phyloP scores from a whole-genome alignment of 2,329 filamentous ascomycete genomes.

The Penicillium oxalicum region DNA sequence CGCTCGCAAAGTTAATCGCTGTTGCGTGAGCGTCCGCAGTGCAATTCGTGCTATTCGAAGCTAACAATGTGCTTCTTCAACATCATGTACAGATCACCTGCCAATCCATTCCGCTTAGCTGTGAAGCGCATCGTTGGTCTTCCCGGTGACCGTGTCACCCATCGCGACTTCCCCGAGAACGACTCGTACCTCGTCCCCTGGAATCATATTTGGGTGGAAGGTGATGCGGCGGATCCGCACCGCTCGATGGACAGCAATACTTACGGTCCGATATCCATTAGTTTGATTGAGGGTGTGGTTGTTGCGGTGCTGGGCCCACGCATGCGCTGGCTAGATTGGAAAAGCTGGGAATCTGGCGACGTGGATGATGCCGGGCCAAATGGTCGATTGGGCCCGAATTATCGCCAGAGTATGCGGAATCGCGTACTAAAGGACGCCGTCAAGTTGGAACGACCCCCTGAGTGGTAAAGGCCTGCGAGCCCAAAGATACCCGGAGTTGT shows the following conservation, averaged over 20 bases:
- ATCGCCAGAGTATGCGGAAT: slow-evolving; percentile 31
- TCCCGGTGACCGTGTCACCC: slow-evolving; percentile 69
- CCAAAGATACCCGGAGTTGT: too few species aligned
- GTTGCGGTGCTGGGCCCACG: slow-evolving; percentile 65
- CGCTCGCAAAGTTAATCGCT: background rate
- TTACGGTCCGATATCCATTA: slow-evolving; percentile 76
- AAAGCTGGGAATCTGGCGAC: slow-evolving; percentile 32
- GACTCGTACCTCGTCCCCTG: slow-evolving; percentile 58
- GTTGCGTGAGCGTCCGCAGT: background rate
- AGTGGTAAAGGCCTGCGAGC: background rate
- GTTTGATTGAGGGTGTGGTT: slow-evolving; percentile 68
- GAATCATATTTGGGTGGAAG: slow-evolving; percentile 92
- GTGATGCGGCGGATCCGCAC: slow-evolving; percentile 64
- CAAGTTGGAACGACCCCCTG: slow-evolving; percentile 27
- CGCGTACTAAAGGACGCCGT: slow-evolving; percentile 35
- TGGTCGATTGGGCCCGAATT: slow-evolving; percentile 22
- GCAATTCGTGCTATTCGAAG: background rate
- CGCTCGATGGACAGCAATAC: slow-evolving; percentile 78
- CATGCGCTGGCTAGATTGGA: slow-evolving; percentile 33
- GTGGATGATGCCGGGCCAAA: slow-evolving; percentile 18
- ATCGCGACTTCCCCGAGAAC: slow-evolving; percentile 55
- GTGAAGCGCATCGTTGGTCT: slow-evolving; percentile 81
- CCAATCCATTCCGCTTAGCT: slow-evolving; percentile 60
- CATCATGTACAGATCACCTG: slow-evolving; percentile 55
- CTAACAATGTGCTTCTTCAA: slow-evolving; percentile 1